Conservation (phyloP, 208 protist species). For the Herpetomonas tarakana region DNA sequence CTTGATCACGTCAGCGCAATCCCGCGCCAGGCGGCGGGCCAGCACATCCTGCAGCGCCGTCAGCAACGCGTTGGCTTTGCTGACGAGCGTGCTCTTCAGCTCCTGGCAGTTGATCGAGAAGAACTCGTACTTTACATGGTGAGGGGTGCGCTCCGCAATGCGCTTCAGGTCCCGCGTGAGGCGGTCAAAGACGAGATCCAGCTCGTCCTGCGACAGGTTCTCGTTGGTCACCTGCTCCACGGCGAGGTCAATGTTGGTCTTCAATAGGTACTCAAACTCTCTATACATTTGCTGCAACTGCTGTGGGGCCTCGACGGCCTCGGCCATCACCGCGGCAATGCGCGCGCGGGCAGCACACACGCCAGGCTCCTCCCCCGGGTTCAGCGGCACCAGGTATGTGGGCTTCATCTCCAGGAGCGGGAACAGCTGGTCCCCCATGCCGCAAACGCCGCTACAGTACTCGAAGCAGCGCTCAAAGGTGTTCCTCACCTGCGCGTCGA, state of each 20-base stretch:
- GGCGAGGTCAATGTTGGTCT: conserved; percentile 41
- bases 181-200: conserved; percentile 83
- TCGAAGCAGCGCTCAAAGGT: conserved; percentile 83
- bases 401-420: conserved; percentile 75
- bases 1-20: conserved; percentile 53
- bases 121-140: conserved; percentile 88
- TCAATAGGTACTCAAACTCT: conserved; percentile 86
- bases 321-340: conserved; percentile 53
- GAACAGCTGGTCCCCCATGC: conserved; percentile 92
- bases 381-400: conserved; percentile 45
- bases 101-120: conserved; percentile 87
- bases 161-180: conserved; percentile 77
- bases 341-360: conserved; percentile 48
- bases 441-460: conserved; percentile 61
- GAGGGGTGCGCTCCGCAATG: conserved; percentile 76
- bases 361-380: conserved; percentile 37
- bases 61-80: conserved; percentile 55
- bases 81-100: conserved; percentile 71
- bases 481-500: conserved; percentile 43
- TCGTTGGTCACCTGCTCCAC: conserved; percentile 37
- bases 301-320: conserved; percentile 75
- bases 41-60: conserved; percentile 71
- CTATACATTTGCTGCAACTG: conserved; percentile 90
- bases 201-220: conserved; percentile 75
- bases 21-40: conserved; percentile 45